These are phyloP conservation scores for Thraustotheca clavata DNA, from an alignment of 352 stramenopile genomes.

Conservation along the genomic window DNA sequence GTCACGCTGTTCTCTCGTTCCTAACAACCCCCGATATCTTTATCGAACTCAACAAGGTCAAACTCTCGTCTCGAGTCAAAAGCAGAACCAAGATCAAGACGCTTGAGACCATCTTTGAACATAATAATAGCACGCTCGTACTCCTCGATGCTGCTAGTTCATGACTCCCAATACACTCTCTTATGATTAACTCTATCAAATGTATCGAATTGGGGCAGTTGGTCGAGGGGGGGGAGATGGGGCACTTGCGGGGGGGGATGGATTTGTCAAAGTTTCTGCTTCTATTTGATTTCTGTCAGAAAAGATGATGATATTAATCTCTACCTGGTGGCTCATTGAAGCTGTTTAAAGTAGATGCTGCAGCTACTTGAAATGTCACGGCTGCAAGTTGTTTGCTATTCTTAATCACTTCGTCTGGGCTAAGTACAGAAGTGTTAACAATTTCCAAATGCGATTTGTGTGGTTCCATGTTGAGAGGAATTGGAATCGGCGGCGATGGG, in stretches of 20 bases:
- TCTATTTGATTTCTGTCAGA: not conserved
- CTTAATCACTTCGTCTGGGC: constrained; percentile 80
- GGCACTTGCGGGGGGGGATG: not conserved
- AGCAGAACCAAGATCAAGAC: not conserved
- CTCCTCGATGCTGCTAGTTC: no score
- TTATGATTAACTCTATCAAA: not conserved
- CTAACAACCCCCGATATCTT: not conserved
- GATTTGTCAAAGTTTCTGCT: not conserved
- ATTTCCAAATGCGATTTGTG: constrained; percentile 80
- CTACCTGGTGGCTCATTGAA: not conserved
- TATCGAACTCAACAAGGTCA: constrained; percentile 10
- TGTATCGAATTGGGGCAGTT: not conserved
- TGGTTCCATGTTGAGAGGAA: constrained; percentile 29
- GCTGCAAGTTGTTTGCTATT: constrained; percentile 73
- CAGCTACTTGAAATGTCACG: constrained; percentile 57
- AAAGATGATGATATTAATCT: not conserved
- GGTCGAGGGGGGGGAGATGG: not conserved
- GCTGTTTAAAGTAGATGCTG: no score
- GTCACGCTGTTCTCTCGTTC: not conserved
- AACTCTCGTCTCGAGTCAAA: not conserved
- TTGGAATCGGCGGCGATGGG: constrained; percentile 59
- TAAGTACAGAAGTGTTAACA: constrained; percentile 38
- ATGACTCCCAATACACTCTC: not conserved
- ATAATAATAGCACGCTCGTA: not conserved
- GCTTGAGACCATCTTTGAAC: constrained; percentile 18